These are phyloP conservation scores for Zopfochytrium polystomum DNA, from an alignment of 371 early-diverging fungal genomes.

Conservation along the genomic window DNA sequence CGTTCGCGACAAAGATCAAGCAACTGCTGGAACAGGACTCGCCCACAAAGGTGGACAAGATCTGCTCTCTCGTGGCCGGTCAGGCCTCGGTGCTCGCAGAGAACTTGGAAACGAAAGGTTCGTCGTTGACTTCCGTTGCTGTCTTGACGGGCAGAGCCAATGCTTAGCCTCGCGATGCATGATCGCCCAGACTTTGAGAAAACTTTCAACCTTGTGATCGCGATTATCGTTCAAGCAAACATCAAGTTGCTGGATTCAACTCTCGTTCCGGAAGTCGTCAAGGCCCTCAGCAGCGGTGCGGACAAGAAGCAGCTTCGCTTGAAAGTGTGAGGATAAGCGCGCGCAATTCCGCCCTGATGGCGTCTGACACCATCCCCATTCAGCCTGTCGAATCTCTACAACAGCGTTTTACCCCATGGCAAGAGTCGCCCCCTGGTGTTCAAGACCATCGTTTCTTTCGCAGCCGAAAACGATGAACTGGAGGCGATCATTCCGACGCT, in stretches of 20 bases:
- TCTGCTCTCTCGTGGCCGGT: neutral
- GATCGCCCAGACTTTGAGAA: conserved; percentile 59
- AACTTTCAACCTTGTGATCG: conserved; percentile 70
- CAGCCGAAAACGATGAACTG: conserved; percentile 66
- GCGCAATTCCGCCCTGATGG: too few relatives aligned
- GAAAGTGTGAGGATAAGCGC: conserved; percentile 61
- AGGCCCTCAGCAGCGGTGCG: conserved; percentile 48
- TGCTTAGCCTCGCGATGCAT: neutral
- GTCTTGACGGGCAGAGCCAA: neutral
- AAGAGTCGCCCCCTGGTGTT: conserved; percentile 71
- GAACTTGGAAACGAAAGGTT: neutral
- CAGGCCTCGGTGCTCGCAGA: neutral
- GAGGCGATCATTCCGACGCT: conserved; percentile 67
- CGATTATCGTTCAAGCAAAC: conserved; percentile 49
- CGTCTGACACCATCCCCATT: conserved; percentile 9
- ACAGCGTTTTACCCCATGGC: conserved; percentile 62
- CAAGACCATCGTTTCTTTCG: conserved; percentile 70
- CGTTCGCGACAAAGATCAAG: neutral
- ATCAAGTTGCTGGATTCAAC: conserved; percentile 20
- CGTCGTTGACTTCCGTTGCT: too few relatives aligned
- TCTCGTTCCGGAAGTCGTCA: conserved; percentile 52
- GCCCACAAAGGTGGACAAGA: neutral
- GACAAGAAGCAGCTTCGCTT: conserved; percentile 57
- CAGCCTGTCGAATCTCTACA: conserved; percentile 82
- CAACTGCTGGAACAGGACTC: neutral